Percentiles rank a stretch among this genome's conserved stretches.
These are phyloP conservation scores for Russula brevipes DNA, from an alignment of 768 basidiomycete species.

Conservation along the genomic window DNA sequence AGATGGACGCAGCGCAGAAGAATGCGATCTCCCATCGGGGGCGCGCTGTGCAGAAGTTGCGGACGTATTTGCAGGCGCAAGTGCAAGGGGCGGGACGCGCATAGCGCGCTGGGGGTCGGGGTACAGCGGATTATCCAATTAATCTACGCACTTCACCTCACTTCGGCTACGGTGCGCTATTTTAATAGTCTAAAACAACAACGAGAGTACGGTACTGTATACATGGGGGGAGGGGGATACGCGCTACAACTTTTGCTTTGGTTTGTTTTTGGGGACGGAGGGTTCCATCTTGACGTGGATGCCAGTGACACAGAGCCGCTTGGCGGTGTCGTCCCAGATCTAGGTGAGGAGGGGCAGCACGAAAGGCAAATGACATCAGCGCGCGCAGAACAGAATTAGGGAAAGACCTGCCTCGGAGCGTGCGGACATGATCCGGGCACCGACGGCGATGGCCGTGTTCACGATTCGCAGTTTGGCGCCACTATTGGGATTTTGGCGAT, in stretches of 20 bases:
- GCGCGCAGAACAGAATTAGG: not conserved
- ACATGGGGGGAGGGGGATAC: not conserved
- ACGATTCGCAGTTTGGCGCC: conserved; percentile 27
- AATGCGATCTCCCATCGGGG: conserved; percentile 63
- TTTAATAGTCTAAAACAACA: not conserved
- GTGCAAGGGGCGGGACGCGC: conserved; percentile 8
- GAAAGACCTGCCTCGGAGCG: conserved; percentile 24
- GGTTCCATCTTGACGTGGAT: conserved; percentile 27
- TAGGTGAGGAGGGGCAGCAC: not conserved
- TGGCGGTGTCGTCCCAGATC: conserved; percentile 27
- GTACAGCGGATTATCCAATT: not conserved
- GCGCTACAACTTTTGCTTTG: conserved; percentile 18
- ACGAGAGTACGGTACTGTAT: too few relatives aligned
- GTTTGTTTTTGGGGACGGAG: conserved; percentile 11
- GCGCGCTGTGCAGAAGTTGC: conserved; percentile 55
- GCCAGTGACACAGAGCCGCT: conserved; percentile 24
- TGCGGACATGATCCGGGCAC: conserved; percentile 26
- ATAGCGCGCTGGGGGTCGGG: not conserved
- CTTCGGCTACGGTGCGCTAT: not conserved
- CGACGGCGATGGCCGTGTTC: conserved; percentile 26
- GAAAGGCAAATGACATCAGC: not conserved
- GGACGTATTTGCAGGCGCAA: conserved; percentile 35
- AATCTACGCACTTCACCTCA: not conserved
- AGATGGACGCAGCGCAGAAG: conserved; percentile 61
- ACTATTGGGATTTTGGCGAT: not conserved